phyloP scores from a whole-genome alignment of 1,284 basidiomycete genomes.

The Irpex sp. region DNA sequence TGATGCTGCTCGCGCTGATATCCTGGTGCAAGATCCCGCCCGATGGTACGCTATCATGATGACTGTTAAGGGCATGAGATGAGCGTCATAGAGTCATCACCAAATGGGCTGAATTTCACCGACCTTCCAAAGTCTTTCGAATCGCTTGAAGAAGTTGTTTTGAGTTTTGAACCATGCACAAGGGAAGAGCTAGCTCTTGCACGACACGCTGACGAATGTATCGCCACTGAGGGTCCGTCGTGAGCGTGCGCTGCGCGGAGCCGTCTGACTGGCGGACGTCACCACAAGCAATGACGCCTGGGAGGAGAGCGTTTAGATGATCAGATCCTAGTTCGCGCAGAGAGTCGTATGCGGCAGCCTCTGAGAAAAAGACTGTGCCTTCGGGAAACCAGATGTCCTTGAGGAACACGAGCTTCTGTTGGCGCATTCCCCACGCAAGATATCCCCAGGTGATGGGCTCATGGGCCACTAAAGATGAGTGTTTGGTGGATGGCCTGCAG shows the following conservation, averaged over 20 bases:
- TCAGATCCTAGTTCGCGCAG: not conserved
- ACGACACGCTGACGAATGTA: not conserved
- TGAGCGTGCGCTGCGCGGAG: not conserved
- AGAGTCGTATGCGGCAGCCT: constrained; percentile 3
- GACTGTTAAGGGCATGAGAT: not conserved
- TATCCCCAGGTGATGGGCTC: constrained; percentile 9
- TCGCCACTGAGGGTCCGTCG: not conserved
- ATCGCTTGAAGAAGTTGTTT: not conserved
- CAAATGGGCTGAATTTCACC: not conserved
- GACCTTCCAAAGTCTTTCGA: not conserved
- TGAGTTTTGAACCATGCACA: not conserved
- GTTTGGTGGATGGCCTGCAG: not conserved
- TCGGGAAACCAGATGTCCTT: constrained; percentile 11
- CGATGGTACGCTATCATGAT: not conserved
- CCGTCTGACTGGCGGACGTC: constrained; percentile 4
- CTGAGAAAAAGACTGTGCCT: not conserved
- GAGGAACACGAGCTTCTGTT: constrained; percentile 9
- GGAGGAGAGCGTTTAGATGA: constrained; percentile 4
- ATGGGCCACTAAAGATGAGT: not conserved
- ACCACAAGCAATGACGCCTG: constrained; percentile 1
- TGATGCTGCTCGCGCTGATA: not conserved
- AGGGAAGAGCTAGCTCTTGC: not conserved
- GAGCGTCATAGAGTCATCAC: not conserved
- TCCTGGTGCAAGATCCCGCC: not conserved
- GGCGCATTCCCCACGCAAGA: constrained; percentile 3